These are phyloP conservation scores for Eimeria tenella DNA, from an alignment of 169 alveolate species.

Conservation along the genomic window DNA sequence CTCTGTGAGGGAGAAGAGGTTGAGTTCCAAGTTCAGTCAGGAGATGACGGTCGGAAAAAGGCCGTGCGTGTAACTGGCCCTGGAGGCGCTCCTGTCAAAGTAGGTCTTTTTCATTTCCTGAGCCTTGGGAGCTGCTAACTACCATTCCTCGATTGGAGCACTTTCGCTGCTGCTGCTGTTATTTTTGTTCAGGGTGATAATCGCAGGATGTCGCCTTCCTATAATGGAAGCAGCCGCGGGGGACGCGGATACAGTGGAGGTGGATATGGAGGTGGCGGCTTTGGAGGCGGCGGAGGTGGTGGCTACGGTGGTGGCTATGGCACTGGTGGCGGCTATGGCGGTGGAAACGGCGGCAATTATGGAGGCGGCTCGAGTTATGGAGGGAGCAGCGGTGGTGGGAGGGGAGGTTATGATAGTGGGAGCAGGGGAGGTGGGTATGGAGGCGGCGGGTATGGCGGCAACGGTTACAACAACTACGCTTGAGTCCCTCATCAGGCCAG, in stretches of 20 bases:
- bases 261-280: conserved; percentile 35
- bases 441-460: conserved; percentile 62
- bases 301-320: conserved; percentile 62
- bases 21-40: conserved; percentile 83
- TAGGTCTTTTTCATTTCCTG: conserved; percentile 29
- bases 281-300: conserved; percentile 59
- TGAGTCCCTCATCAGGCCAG: background rate
- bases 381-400: conserved; percentile 41
- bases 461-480: conserved; percentile 54
- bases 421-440: conserved; percentile 56
- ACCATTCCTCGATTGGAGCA: background rate
- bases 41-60: conserved; percentile 86
- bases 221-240: conserved; percentile 23
- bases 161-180: background rate
- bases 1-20: conserved; percentile 86
- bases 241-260: conserved; percentile 42
- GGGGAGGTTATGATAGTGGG: conserved; percentile 47
- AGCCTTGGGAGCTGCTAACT: background rate
- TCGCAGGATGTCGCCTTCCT: conserved; percentile 23
- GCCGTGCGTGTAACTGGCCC: conserved; percentile 90
- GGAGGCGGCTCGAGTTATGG: conserved; percentile 69
- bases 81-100: conserved; percentile 86
- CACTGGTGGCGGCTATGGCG: conserved; percentile 18
- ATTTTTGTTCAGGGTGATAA: conserved; percentile 2
- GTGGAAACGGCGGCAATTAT: conserved; percentile 20